Base-by-base conservation (phyloP, 768 basidiomycete genomes). In the Lactarius akahatsu region DNA sequence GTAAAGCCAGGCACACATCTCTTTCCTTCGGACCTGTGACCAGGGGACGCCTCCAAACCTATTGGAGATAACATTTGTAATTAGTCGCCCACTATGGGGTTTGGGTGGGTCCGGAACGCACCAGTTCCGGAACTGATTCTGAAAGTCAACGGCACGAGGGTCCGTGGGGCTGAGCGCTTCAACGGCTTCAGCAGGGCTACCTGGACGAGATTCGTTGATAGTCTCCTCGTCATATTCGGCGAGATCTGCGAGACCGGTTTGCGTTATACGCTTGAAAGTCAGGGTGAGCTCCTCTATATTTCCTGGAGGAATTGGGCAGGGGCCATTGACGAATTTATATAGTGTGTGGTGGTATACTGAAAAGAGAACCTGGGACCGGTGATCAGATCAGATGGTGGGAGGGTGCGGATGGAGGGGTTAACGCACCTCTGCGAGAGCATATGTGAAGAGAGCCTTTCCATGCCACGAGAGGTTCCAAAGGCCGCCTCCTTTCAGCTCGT, bases 41-140 rank as follows among this genome's bases (percentile, higher is more conserved):
- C 91, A 96, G 0, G 87, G 85, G 18, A 81, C 85, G 70, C 85
- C 86, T 63, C 82, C 78, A 74, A 96, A 96, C 92, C 92, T 90
- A 56, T 72, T 72, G 63, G 52, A 9, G 57, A 54, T 57, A 32
- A 23, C 40, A 7, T 47, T 23, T n/a, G 38, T 43, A 54, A 38
- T 32, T 26, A 34, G 20, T 10, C 10, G 36, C 18, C 15, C 10
- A 43, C 30, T 1, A 6, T 52, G 59, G 23, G n/a, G 38, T 40
- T 56, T 30, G 58, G 38, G 55, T 54, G 47, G 57, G 16, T 40
- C 20, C 18, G 36, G 30, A 30, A 71, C 69, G 38, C 71, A 80
- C 79, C 80, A 85, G 71, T 86, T 88, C 72, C 89, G 81, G 59
- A 91, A 78, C 69, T 78, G 79, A 71, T 87, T 84, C 18, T 89